Base-by-base conservation (phyloP, 2,329 filamentous ascomycete species). In the Bipolaris sorokiniana region DNA sequence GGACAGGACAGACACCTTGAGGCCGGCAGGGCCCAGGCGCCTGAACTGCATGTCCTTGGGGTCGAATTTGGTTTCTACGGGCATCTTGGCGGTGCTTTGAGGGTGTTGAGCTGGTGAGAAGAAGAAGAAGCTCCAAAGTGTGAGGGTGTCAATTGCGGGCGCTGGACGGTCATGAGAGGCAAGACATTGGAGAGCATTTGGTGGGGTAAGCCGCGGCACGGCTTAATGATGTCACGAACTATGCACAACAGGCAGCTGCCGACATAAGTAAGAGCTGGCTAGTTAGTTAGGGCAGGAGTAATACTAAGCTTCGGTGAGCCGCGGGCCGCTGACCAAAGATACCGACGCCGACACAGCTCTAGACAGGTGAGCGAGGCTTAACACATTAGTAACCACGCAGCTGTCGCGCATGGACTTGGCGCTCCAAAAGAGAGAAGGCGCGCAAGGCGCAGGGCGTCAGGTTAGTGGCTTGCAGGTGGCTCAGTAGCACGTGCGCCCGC, bases 1-100 rank as follows among this genome's bases (percentile, higher is more conserved):
- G n/a, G 79, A 81, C 58, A 83, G 71, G 56, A 81, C 75, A n/a
- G 79, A 81, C 23, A 83, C 81, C 71, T 83, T 82, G 33, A 83
- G 73, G 53, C 81, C 81, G 41, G 77, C 76, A 5, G 65, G 62
- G 46, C 66, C 64, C 15, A 65, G 56, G 33, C 58, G 60, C 13
- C 80, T 77, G 53, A 65, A 65, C 54, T 74, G 56, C 73, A 76
- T 82, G 69, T 82, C 48, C 38, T 82, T 81, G 56, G 81, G 80
- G 56, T 82, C 77, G 65, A 78, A 83, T 65, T 78, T 80, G 62
- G 77, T 78, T 66, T 80, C 78, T 56, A 81, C 76, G 59, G 70
- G 62, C 72, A 75, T 75, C 31, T 52, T 68, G 66, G 51, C 10
- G 54, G 31, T 20, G 7, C n/a, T 45, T 45, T 36, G 16, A 38